Evolutionary conservation across 176 grass and related monocot species (phyloP), one percentile per base, ranked within the genome.

Genomic region (Oryza longistaminata): DNA sequence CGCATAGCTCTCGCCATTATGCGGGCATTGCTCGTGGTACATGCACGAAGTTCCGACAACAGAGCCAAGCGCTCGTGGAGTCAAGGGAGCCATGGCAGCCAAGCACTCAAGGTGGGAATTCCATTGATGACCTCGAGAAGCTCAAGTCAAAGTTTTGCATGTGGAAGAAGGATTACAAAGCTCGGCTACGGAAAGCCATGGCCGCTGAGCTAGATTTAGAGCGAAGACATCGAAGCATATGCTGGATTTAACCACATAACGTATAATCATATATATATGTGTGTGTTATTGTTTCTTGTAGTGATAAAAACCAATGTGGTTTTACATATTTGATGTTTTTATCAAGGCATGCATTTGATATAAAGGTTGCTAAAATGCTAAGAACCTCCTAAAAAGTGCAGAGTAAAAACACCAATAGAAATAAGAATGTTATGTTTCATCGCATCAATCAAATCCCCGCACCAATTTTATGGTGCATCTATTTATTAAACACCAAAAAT

Each of bases 151-250:
- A 69, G 70, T 91, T 91, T 78, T 26, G 52, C 43, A 14, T 60
- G 7, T 94, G 92, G 88, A 77, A 88, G 58, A 91, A 91, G 67
- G 88, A 91, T 26, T 91, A 88, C 82, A 88, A 81, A 71, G 71
- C 50, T 17, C 83, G 70, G 27, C 39, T 88, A 31, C 80, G 42
- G 7, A 76, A 49, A 65, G 43, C 83, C 24, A 81, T 81, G 66
- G 67, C 45, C n/a, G 1, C 9, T 11, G 55, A 75, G 73, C 26
- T 81, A 53, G 19, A 26, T 35, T 78, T 37, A 74, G 72, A 88
- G 22, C 39, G 58, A n/a, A 33, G 84, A n/a, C 61, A 19, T 5
- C 37, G 64, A 11, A 82, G 26, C 45, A 80, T 31, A n/a, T 86
- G 83, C 40, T 91, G 88, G 88, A 75, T 89, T 40, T 83, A 48